Evolutionary conservation across 805 yeast species (phyloP).

Genomic region (Kodamaea laetipori): DNA sequence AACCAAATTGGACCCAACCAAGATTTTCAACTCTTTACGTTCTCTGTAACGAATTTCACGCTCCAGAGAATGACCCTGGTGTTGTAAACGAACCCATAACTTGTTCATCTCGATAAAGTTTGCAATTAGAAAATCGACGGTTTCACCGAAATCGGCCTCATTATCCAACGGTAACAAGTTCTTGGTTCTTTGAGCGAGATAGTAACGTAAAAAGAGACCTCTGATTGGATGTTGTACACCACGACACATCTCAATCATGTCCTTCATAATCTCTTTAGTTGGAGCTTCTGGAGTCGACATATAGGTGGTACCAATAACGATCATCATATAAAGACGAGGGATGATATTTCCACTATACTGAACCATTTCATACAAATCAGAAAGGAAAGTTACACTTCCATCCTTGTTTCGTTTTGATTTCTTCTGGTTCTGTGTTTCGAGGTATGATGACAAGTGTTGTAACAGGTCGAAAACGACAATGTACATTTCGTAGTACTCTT

Average conservation of each 20-base stretch:
- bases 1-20: conserved; percentile 91
- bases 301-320: conserved; percentile 90
- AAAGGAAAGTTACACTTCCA: conserved; percentile 45
- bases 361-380: conserved; percentile 90
- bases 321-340: conserved; percentile 91
- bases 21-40: conserved; percentile 83
- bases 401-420: conserved; percentile 39
- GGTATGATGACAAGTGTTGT: conserved; percentile 61
- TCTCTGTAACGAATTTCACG: conserved; percentile 72
- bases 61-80: conserved; percentile 90
- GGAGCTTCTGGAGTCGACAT: conserved; percentile 80
- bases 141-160: conserved; percentile 53
- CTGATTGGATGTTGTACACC: conserved; percentile 96
- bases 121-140: conserved; percentile 75
- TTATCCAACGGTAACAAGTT: conserved; percentile 53
- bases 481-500: conserved; percentile 91
- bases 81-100: conserved; percentile 94
- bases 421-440: conserved; percentile 25
- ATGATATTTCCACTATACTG: conserved; percentile 93
- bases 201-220: conserved; percentile 88
- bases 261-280: conserved; percentile 81
- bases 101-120: conserved; percentile 98
- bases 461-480: conserved; percentile 81
- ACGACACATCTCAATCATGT: conserved; percentile 96
- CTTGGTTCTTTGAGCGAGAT: conserved; percentile 80